Conservation (phyloP, 2,329 filamentous ascomycete genomes). For the Microsporum ferrugineum region DNA sequence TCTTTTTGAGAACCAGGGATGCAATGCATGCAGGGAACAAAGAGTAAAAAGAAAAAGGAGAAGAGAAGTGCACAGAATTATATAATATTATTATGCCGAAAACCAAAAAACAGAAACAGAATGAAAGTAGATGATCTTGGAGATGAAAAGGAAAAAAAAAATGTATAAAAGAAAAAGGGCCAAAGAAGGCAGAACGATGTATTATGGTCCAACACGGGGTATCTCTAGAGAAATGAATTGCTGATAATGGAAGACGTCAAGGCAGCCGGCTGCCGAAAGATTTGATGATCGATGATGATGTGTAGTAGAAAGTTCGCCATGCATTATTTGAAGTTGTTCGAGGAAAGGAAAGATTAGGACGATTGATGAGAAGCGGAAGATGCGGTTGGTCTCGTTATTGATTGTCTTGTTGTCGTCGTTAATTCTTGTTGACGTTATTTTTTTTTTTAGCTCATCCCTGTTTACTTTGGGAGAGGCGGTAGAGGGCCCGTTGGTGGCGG, state of each 20-base stretch:
- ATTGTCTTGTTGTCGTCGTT: neutral
- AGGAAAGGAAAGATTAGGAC: neutral
- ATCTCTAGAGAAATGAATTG: conserved; percentile 3
- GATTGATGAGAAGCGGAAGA: conserved; percentile 3
- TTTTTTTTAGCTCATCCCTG: neutral
- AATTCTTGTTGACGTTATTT: neutral
- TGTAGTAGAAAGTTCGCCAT: neutral
- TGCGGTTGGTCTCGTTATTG: neutral
- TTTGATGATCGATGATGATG: neutral
- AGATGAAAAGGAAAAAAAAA: neutral
- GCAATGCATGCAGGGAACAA: neutral
- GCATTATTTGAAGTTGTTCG: neutral
- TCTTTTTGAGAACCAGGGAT: neutral
- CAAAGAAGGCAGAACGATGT: conserved; percentile 3
- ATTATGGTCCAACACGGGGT: conserved; percentile 5
- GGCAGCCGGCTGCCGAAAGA: conserved; percentile 12
- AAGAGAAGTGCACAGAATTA: neutral
- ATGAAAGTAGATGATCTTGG: neutral
- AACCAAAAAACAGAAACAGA: neutral
- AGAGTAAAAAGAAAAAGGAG: neutral
- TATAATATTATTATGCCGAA: conserved; percentile 4
- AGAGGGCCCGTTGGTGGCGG: conserved; percentile 17
- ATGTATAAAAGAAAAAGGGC: neutral
- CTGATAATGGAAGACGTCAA: conserved; percentile 1
- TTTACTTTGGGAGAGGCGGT: conserved; percentile 16